Evolutionary conservation across 2,329 filamentous ascomycete species (phyloP).

Genomic region (Paracorniculantispora psalliotae): DNA sequence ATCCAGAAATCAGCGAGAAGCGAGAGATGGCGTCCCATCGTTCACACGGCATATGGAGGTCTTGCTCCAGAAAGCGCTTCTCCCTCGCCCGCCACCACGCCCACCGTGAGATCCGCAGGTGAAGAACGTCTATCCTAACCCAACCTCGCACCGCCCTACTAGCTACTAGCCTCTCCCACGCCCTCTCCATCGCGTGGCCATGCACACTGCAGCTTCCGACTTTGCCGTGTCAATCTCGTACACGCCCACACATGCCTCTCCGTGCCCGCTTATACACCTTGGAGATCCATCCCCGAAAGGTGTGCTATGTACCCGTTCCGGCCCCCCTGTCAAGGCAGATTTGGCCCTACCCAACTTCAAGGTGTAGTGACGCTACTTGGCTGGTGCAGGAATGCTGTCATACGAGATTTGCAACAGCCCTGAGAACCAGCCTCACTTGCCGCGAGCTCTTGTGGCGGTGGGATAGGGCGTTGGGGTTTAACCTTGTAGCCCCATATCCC

Average conservation of each 20-base stretch:
- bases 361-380: neutral
- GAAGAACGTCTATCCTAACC: neutral
- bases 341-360: neutral
- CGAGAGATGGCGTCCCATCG: neutral
- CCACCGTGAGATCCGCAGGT: neutral
- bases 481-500: neutral
- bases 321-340: conserved; percentile 11
- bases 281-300: neutral
- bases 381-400: neutral
- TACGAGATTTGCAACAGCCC: neutral
- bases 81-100: neutral
- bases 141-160: neutral
- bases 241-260: neutral
- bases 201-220: neutral
- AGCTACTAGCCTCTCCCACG: neutral
- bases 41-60: neutral
- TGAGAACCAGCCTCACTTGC: neutral
- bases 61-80: neutral
- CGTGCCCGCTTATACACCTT: neutral
- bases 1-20: neutral
- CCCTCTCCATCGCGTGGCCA: neutral
- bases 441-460: neutral
- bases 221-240: neutral
- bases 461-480: neutral
- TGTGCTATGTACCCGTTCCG: neutral